A percentile compares a stretch with the other conserved stretches of the same genome.
phyloP scores from a whole-genome alignment of 1,284 basidiomycete genomes.

The Ceraceosorus guamensis region DNA sequence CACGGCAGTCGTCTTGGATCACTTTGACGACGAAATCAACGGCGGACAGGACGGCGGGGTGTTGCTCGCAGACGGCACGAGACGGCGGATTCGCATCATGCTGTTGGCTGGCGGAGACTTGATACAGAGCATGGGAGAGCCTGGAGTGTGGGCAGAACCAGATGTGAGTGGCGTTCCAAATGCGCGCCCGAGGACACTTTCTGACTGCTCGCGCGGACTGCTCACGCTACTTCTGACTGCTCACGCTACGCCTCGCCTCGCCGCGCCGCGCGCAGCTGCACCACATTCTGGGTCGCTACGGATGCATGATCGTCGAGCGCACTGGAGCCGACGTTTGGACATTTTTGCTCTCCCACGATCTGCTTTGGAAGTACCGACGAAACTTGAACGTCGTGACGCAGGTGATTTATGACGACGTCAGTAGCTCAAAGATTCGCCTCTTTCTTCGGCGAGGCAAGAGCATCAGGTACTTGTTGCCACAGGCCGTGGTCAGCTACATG shows the following conservation, averaged over 20 bases:
- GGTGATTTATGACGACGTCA: slow-evolving; percentile 97
- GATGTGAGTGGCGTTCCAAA: slow-evolving; percentile 60
- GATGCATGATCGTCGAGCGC: slow-evolving; percentile 88
- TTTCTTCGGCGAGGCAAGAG: slow-evolving; percentile 88
- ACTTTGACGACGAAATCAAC: slow-evolving; percentile 85
- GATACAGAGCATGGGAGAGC: slow-evolving; percentile 95
- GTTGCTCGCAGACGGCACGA: slow-evolving; percentile 31
- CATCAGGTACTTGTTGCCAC: slow-evolving; percentile 84
- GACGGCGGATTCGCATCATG: slow-evolving; percentile 61
- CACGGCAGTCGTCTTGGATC: slow-evolving; percentile 90
- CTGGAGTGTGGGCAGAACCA: slow-evolving; percentile 91
- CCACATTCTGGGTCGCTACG: slow-evolving; percentile 89
- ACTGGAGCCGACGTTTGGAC: slow-evolving; percentile 81
- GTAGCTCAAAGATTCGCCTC: slow-evolving; percentile 58
- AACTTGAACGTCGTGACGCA: slow-evolving; percentile 83
- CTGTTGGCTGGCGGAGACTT: slow-evolving; percentile 93
- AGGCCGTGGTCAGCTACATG: slow-evolving; percentile 90
- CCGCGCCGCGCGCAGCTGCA: slow-evolving; percentile 60
- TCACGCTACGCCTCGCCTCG: too few species aligned
- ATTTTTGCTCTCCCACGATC: slow-evolving; percentile 56
- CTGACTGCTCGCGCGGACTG: background rate
- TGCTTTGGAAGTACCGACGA: slow-evolving; percentile 57
- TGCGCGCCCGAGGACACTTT: background rate
- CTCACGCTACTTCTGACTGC: background rate
- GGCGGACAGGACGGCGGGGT: slow-evolving; percentile 49